These are phyloP conservation scores for Juglanconis juglandina DNA, from an alignment of 2,329 filamentous ascomycete species.

Conservation along the genomic window DNA sequence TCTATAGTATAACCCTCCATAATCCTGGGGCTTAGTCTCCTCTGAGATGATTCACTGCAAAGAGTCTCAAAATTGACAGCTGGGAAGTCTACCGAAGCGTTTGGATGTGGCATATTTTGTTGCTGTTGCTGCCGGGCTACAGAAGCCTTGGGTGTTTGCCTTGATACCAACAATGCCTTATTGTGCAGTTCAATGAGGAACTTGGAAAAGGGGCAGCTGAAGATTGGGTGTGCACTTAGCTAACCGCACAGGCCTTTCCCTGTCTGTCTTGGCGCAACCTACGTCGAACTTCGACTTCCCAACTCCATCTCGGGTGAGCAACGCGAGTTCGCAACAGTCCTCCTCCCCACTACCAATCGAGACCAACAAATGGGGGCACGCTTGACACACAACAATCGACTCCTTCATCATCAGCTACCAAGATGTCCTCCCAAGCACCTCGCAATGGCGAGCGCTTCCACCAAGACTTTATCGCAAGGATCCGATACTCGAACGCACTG, in stretches of 20 bases:
- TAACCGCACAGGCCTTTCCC: neutral
- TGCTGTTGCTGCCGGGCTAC: too few relatives aligned
- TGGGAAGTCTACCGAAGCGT: too few relatives aligned
- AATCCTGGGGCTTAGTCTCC: too few relatives aligned
- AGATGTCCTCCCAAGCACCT: conserved; percentile 41
- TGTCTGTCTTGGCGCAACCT: neutral
- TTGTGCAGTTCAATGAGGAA: neutral
- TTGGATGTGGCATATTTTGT: too few relatives aligned
- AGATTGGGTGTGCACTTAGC: neutral
- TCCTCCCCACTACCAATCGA: neutral
- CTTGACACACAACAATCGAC: neutral
- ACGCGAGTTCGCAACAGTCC: neutral
- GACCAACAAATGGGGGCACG: neutral
- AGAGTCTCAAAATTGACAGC: neutral
- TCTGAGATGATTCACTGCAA: neutral
- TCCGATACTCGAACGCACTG: conserved; percentile 92
- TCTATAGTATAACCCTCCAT: too few relatives aligned
- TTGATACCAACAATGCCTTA: neutral
- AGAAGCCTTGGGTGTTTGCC: too few relatives aligned
- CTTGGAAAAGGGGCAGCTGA: neutral
- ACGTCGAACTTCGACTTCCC: neutral
- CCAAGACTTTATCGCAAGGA: conserved; percentile 95
- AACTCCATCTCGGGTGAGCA: neutral
- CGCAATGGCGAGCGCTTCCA: conserved; percentile 61
- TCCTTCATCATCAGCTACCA: conserved; percentile 1